A percentile compares a stretch with the other conserved stretches of the same genome.
These are phyloP conservation scores for Mycena metata DNA, from an alignment of 768 basidiomycete species.

Conservation along the genomic window DNA sequence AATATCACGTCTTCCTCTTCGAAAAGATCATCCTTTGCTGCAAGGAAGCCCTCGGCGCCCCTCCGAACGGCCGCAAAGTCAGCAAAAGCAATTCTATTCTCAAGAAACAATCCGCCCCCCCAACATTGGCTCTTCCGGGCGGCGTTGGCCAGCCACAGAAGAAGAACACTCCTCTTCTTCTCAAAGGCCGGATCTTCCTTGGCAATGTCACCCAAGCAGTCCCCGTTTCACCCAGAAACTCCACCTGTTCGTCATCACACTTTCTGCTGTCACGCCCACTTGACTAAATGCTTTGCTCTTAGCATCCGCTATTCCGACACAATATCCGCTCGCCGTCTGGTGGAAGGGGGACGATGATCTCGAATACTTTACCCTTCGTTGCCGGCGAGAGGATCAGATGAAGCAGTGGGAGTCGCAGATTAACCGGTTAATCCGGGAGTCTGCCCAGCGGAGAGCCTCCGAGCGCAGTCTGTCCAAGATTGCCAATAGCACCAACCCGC, in stretches of 20 bases:
- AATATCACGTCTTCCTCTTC: constrained; percentile 98
- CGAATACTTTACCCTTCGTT: constrained; percentile 95
- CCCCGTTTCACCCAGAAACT: constrained; percentile 68
- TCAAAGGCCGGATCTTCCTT: constrained; percentile 97
- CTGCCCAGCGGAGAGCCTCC: constrained; percentile 76
- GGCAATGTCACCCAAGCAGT: constrained; percentile 93
- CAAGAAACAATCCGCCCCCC: constrained; percentile 79
- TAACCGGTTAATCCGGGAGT: constrained; percentile 86
- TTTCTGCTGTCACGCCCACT: constrained; percentile 6
- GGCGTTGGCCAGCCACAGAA: constrained; percentile 72
- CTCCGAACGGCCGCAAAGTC: constrained; percentile 73
- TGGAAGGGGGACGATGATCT: constrained; percentile 96
- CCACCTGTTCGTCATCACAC: constrained; percentile 64
- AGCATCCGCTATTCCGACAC: constrained; percentile 66
- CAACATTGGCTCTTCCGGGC: constrained; percentile 62
- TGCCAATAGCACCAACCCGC: constrained; percentile 64
- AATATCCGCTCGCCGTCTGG: constrained; percentile 89
- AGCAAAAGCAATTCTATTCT: constrained; percentile 90
- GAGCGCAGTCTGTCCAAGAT: constrained; percentile 74
- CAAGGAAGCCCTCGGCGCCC: constrained; percentile 83
- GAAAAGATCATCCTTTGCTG: constrained; percentile 99
- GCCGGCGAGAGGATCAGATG: constrained; percentile 92
- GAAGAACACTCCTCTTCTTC: constrained; percentile 83
- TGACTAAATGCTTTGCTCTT: constrained; percentile 11
- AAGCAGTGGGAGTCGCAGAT: constrained; percentile 93